Conservation (phyloP, 805 yeast species). For the Clavispora phyllophila region DNA sequence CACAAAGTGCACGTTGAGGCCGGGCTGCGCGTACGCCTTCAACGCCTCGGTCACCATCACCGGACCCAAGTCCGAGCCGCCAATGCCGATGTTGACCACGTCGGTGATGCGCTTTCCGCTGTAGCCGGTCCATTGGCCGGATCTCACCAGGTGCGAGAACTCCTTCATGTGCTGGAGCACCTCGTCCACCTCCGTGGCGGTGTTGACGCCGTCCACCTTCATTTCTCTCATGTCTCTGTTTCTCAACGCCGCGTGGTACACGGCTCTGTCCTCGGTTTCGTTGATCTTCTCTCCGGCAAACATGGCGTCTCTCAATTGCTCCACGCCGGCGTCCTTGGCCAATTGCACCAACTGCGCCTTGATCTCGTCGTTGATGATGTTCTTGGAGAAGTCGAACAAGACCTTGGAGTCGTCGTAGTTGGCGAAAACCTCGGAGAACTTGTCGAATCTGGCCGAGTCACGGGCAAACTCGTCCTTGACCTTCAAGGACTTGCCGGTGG, state of each 20-base stretch:
- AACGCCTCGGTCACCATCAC: conserved; percentile 99
- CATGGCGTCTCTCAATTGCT: conserved; percentile 82
- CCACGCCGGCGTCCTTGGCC: conserved; percentile 89
- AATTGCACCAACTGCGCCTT: conserved; percentile 60
- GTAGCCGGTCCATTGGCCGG: conserved; percentile 95
- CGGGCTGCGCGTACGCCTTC: conserved; percentile 76
- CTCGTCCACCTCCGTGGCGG: conserved; percentile 84
- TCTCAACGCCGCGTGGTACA: conserved; percentile 93
- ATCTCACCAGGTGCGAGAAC: conserved; percentile 83
- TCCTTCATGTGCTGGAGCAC: conserved; percentile 96
- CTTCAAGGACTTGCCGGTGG: conserved; percentile 63
- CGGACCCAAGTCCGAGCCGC: conserved; percentile 98
- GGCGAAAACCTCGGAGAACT: conserved; percentile 69
- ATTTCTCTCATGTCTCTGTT: conserved; percentile 81
- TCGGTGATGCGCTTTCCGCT: conserved; percentile 92
- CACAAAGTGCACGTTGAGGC: conserved; percentile 82
- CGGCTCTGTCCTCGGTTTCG: conserved; percentile 95
- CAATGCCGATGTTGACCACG: conserved; percentile 96
- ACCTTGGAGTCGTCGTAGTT: conserved; percentile 87
- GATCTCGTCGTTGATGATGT: conserved; percentile 83
- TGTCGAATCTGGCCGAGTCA: conserved; percentile 71
- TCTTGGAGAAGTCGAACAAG: conserved; percentile 92
- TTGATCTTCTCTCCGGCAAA: conserved; percentile 92
- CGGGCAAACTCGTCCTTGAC: conserved; percentile 73
- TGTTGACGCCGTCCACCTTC: conserved; percentile 86